phyloP scores from a whole-genome alignment of 495 filamentous ascomycete species.

The Articulospora tetracladia region DNA sequence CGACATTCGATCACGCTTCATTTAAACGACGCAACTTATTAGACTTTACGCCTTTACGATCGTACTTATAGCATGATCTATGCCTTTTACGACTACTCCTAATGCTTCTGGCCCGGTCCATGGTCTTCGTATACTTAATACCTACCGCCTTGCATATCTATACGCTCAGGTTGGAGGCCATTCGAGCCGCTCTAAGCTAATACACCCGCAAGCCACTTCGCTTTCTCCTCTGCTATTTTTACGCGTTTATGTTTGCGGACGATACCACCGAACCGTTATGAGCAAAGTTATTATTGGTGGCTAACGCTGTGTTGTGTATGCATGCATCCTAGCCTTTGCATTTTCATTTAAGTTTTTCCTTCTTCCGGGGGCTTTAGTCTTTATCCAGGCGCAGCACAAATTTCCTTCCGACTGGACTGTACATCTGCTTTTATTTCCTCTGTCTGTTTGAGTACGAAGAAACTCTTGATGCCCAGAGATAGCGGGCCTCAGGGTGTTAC shows the following conservation, averaged over 20 bases:
- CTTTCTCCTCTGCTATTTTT: not conserved
- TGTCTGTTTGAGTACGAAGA: not conserved
- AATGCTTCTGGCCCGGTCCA: not conserved
- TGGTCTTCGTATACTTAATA: constrained; percentile 5
- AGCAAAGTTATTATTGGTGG: constrained; percentile 18
- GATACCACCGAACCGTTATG: constrained; percentile 13
- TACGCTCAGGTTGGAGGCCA: not conserved
- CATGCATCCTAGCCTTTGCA: constrained; percentile 8
- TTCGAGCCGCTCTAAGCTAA: not conserved
- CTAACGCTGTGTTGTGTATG: constrained; percentile 19
- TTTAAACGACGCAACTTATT: constrained; percentile 8
- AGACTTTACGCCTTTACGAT: constrained; percentile 22
- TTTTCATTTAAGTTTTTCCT: constrained; percentile 11
- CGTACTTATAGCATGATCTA: constrained; percentile 10
- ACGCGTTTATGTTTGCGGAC: constrained; percentile 14
- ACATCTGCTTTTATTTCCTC: not conserved
- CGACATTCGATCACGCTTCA: not conserved
- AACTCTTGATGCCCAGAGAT: not conserved
- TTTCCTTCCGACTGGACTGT: not conserved
- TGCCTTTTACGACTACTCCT: constrained; percentile 8
- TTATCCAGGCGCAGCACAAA: not conserved
- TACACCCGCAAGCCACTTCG: not conserved
- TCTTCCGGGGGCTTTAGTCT: not conserved
- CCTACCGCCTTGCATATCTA: not conserved
- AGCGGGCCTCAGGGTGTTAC: not conserved